Base-by-base conservation (phyloP, 495 filamentous ascomycete genomes). In the Apiosordaria backusii region DNA sequence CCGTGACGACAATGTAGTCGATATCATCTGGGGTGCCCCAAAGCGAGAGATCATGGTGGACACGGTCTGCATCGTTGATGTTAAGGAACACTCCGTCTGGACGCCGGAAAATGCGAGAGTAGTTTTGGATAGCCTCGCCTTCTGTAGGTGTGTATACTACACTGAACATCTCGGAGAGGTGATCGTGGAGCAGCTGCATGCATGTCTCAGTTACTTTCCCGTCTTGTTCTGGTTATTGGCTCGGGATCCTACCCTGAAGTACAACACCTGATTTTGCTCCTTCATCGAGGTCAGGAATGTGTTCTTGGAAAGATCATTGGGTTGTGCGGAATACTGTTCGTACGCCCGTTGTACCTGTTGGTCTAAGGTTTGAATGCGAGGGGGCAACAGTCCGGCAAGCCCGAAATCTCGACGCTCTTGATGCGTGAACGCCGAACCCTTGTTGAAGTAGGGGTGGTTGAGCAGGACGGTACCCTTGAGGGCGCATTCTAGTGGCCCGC, bases 81-180 rank as follows among this genome's bases (percentile, higher is more conserved):
- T 85, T 87, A n/a, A 89, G 73, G 53, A 82, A 86, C 26, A 82
- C 79, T 1, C 84, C 93, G 66, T 93, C 88, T 1, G 92, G 92
- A 64, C 82, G 82, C 52, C 93, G 79, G 71, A 96, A 96, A 3
- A 93, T 67, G 3, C 89, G 78, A 4, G 92, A 96, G 73, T 90
- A 96, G 70, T 93, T 90, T 75, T 90, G 83, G 64, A 96, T 96
- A 1, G 93, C 92, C n/a, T 96, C 92, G 3, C 90, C 92, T 75
- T 96, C 92, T 0, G 93, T 96, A 0, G 93, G 92, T 0, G 92
- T 96, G 73, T 96, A 97, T 29, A 97, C 91, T 13, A 97, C 78
- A 53, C 87, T 85, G 70, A 96, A 92, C 90, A 97, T 93, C 75
- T 97, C 93, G 67, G 90, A 71, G 40, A 82, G 67, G 45, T 83